These are phyloP conservation scores for Aspergillus proliferans DNA, from an alignment of 2,329 filamentous ascomycete species.

Conservation along the genomic window DNA sequence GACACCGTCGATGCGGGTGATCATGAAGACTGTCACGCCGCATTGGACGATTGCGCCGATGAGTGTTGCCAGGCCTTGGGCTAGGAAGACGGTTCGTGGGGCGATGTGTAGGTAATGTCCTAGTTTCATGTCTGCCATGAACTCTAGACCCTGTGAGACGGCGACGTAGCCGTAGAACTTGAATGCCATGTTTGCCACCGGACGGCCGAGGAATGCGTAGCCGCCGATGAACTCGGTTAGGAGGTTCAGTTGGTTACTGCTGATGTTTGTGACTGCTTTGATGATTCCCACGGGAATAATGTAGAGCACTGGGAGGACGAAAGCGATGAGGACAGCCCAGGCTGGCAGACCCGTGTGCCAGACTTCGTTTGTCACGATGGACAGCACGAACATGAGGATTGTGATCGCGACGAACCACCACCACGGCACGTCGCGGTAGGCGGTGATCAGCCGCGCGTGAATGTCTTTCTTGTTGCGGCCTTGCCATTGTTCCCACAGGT, in stretches of 20 bases:
- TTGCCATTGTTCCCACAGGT: conserved; percentile 30
- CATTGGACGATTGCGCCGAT: conserved; percentile 46
- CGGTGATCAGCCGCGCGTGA: conserved; percentile 39
- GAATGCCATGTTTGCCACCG: conserved; percentile 55
- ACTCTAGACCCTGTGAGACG: conserved; percentile 58
- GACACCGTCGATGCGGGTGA: conserved; percentile 41
- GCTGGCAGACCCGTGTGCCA: conserved; percentile 43
- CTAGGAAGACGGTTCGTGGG: conserved; percentile 46
- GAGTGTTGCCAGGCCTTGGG: conserved; percentile 47
- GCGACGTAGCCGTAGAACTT: conserved; percentile 66
- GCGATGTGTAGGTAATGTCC: conserved; percentile 45
- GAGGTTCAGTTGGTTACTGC: conserved; percentile 44
- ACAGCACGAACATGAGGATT: conserved; percentile 30
- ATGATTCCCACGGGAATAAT: conserved; percentile 45
- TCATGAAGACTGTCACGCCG: conserved; percentile 45
- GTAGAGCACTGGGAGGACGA: conserved; percentile 41
- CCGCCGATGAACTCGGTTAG: conserved; percentile 46
- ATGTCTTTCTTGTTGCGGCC: conserved; percentile 33
- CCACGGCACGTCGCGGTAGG: conserved; percentile 37
- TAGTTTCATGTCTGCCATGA: conserved; percentile 62
- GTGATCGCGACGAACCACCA: conserved; percentile 43
- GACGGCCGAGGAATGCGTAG: conserved; percentile 42
- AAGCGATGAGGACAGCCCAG: conserved; percentile 42
- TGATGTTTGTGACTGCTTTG: conserved; percentile 45
- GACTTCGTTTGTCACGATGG: conserved; percentile 34